Evolutionary conservation across 2,329 filamentous ascomycete species (phyloP).

Genomic region (Xylariaceae sp.): DNA sequence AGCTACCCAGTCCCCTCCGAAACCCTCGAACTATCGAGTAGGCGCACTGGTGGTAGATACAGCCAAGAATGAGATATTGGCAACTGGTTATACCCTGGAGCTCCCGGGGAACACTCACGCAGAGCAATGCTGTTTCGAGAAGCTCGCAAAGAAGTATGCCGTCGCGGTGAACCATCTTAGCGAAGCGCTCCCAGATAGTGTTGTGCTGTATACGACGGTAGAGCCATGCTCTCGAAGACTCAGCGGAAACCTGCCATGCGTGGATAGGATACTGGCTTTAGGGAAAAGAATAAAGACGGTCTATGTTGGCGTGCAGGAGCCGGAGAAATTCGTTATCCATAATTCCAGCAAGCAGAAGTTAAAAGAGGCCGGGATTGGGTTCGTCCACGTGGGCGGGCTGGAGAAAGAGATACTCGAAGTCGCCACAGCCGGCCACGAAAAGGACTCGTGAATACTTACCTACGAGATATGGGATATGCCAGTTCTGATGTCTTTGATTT

Average conservation of each 20-base stretch:
- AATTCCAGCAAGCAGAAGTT: constrained; percentile 76
- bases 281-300: constrained; percentile 70
- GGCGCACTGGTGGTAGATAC: constrained; percentile 80
- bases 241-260: constrained; percentile 76
- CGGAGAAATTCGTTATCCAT: constrained; percentile 82
- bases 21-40: constrained; percentile 90
- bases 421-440: constrained; percentile 78
- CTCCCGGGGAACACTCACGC: constrained; percentile 92
- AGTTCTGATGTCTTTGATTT: not conserved
- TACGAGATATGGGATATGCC: not conserved
- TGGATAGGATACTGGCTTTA: constrained; percentile 73
- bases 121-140: constrained; percentile 87
- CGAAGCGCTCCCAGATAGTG: constrained; percentile 52
- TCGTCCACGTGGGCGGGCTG: constrained; percentile 72
- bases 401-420: constrained; percentile 80
- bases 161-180: constrained; percentile 58
- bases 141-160: constrained; percentile 58
- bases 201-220: constrained; percentile 87
- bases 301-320: constrained; percentile 86
- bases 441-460: constrained; percentile 9
- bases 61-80: constrained; percentile 61
- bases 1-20: constrained; percentile 78
- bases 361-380: constrained; percentile 71
- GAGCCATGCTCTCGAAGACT: constrained; percentile 78
- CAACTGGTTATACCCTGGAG: constrained; percentile 89